phyloP scores from a whole-genome alignment of 2,329 filamentous ascomycete species.

The Fusarium buharicum region DNA sequence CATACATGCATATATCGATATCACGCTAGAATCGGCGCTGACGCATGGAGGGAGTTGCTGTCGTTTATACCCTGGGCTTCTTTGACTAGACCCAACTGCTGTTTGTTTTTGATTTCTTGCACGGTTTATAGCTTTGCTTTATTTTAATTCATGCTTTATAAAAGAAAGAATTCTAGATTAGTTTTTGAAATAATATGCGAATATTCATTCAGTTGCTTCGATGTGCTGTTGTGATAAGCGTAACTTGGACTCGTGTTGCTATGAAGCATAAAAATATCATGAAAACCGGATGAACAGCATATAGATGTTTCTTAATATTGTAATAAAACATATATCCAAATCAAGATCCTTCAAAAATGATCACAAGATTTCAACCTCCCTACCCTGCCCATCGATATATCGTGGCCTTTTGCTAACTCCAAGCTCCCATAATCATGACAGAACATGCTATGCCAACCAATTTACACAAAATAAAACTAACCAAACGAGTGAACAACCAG shows the following conservation, averaged over 20 bases:
- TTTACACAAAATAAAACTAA: slow-evolving; percentile 25
- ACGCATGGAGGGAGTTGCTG: slow-evolving; percentile 30
- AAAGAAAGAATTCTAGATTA: slow-evolving; percentile 24
- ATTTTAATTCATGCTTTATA: slow-evolving; percentile 7
- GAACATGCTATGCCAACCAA: slow-evolving; percentile 28
- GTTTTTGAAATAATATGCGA: slow-evolving; percentile 37
- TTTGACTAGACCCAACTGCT: slow-evolving; percentile 10
- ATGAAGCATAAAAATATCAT: neutral
- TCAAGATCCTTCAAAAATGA: neutral
- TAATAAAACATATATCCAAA: neutral
- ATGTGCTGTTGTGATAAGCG: neutral
- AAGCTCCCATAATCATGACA: slow-evolving; percentile 26
- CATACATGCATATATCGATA: slow-evolving; percentile 20
- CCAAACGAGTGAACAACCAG: slow-evolving; percentile 26
- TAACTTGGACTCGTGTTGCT: neutral
- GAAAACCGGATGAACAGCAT: neutral
- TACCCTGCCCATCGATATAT: slow-evolving; percentile 1
- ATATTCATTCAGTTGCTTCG: slow-evolving; percentile 24
- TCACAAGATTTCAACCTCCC: slow-evolving; percentile 3
- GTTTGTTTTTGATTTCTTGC: slow-evolving; percentile 10
- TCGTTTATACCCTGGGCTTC: slow-evolving; percentile 42
- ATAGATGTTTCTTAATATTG: slow-evolving; percentile 8
- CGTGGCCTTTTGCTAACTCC: slow-evolving; percentile 28
- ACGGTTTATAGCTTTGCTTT: slow-evolving; percentile 8
- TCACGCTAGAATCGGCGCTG: slow-evolving; percentile 34